Conservation (phyloP, 2,329 filamentous ascomycete species). For the Clathrospora elynae region DNA sequence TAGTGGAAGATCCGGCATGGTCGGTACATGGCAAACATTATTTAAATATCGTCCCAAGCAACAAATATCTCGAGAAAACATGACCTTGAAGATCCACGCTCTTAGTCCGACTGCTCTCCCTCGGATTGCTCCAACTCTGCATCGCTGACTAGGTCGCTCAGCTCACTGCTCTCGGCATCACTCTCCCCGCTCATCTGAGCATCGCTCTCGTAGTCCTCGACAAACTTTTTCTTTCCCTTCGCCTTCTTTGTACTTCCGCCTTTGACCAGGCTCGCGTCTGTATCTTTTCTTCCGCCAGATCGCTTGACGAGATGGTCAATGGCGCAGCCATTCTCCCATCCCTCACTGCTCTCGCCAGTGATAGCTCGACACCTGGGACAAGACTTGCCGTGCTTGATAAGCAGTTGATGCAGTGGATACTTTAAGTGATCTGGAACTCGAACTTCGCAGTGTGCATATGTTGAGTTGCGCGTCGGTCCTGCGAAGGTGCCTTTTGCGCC, state of each 20-base stretch:
- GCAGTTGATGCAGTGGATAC: slow-evolving; percentile 65
- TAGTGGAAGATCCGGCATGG: too few relatives aligned
- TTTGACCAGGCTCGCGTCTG: slow-evolving; percentile 21
- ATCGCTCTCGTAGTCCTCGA: slow-evolving; percentile 34
- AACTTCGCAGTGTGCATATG: slow-evolving; percentile 65
- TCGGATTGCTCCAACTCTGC: slow-evolving; percentile 26
- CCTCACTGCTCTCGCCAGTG: slow-evolving; percentile 64
- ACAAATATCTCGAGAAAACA: too few relatives aligned
- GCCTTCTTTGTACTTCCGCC: slow-evolving; percentile 20
- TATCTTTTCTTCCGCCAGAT: slow-evolving; percentile 59
- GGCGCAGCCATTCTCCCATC: slow-evolving; percentile 67
- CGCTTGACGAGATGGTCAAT: slow-evolving; percentile 67
- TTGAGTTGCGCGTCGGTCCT: slow-evolving; percentile 56
- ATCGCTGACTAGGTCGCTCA: slow-evolving; percentile 38
- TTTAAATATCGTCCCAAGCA: too few relatives aligned
- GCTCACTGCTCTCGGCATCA: slow-evolving; percentile 16
- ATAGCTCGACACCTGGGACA: slow-evolving; percentile 65
- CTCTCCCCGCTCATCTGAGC: slow-evolving; percentile 26
- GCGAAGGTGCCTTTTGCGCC: slow-evolving; percentile 50
- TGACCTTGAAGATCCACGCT: too few relatives aligned
- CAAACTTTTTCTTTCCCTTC: slow-evolving; percentile 17
- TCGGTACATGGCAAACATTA: too few relatives aligned
- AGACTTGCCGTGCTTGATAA: slow-evolving; percentile 66
- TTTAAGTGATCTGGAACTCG: slow-evolving; percentile 66
- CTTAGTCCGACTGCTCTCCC: slow-evolving; percentile 4